phyloP scores from a whole-genome alignment of 2,329 filamentous ascomycete species.

The Anthostomella pinea region DNA sequence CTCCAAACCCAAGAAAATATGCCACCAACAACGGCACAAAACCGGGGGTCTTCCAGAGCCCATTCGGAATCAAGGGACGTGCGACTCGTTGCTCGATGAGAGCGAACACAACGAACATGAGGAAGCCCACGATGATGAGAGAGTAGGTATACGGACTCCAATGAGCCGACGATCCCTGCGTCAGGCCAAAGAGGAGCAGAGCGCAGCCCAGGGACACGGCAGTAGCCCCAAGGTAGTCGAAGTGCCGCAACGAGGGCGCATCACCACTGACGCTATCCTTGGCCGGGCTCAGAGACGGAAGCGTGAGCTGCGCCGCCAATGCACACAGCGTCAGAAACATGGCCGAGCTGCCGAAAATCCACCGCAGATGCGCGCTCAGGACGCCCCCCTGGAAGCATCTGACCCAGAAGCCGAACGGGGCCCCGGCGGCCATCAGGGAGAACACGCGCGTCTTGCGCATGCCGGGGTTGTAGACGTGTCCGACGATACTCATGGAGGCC shows the following conservation, averaged over 20 bases:
- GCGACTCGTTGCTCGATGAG: slow-evolving; percentile 31
- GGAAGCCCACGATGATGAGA: slow-evolving; percentile 30
- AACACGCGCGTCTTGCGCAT: slow-evolving; percentile 37
- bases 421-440: slow-evolving; percentile 33
- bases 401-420: slow-evolving; percentile 35
- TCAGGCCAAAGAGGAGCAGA: slow-evolving; percentile 34
- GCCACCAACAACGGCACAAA: slow-evolving; percentile 41
- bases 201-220: slow-evolving; percentile 29
- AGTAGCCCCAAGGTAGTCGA: slow-evolving; percentile 30
- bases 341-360: slow-evolving; percentile 43
- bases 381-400: slow-evolving; percentile 40
- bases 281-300: slow-evolving; percentile 35
- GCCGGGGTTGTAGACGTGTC: slow-evolving; percentile 36
- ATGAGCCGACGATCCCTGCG: slow-evolving; percentile 31
- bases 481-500: slow-evolving; percentile 35
- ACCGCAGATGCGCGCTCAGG: slow-evolving; percentile 35
- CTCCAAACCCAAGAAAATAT: slow-evolving; percentile 41
- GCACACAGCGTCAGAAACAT: slow-evolving; percentile 36
- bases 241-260: slow-evolving; percentile 21
- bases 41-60: slow-evolving; percentile 40
- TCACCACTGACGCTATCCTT: slow-evolving; percentile 22
- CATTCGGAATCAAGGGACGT: slow-evolving; percentile 32
- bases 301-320: slow-evolving; percentile 36
- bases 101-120: slow-evolving; percentile 29
- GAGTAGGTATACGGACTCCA: slow-evolving; percentile 37